Evolutionary conservation across 75 land plant genomes (phyloP).

Genomic region (Pseudotsuga menziesii): DNA sequence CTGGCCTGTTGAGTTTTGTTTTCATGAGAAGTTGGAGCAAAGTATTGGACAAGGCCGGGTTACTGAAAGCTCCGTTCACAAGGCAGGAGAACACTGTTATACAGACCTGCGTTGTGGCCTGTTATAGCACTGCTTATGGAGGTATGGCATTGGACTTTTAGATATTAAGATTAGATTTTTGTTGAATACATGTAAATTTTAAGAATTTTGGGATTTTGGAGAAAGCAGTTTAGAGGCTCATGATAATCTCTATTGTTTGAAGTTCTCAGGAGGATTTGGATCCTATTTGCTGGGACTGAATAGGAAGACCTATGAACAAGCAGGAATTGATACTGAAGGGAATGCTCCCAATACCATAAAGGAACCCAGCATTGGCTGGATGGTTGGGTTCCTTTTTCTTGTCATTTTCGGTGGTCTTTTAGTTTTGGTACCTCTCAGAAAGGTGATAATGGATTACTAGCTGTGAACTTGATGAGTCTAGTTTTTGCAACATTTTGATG

Average conservation of each 20-base stretch:
- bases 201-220: no score
- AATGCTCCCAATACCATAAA: slow-evolving; percentile 57
- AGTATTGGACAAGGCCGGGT: slow-evolving; percentile 39
- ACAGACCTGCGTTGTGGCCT: slow-evolving; percentile 90
- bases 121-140: slow-evolving; percentile 80
- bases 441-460: slow-evolving; percentile 32
- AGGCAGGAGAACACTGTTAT: slow-evolving; percentile 86
- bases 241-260: no score
- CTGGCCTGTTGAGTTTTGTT: slow-evolving; percentile 78
- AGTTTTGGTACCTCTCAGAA: slow-evolving; percentile 83
- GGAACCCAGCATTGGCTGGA: slow-evolving; percentile 82
- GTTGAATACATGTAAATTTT: no score
- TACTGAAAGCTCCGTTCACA: slow-evolving; percentile 57
- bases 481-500: not conserved
- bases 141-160: slow-evolving; percentile 26
- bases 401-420: slow-evolving; percentile 73
- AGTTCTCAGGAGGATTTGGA: slow-evolving; percentile 77
- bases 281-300: slow-evolving; percentile 77
- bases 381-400: slow-evolving; percentile 73
- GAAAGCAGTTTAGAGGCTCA: no score
- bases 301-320: slow-evolving; percentile 60
- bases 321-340: slow-evolving; percentile 57
- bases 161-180: no score
- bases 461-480: not conserved
- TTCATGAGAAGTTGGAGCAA: slow-evolving; percentile 58